Conservation (phyloP, 768 basidiomycete species). For the Ramaria rubella region DNA sequence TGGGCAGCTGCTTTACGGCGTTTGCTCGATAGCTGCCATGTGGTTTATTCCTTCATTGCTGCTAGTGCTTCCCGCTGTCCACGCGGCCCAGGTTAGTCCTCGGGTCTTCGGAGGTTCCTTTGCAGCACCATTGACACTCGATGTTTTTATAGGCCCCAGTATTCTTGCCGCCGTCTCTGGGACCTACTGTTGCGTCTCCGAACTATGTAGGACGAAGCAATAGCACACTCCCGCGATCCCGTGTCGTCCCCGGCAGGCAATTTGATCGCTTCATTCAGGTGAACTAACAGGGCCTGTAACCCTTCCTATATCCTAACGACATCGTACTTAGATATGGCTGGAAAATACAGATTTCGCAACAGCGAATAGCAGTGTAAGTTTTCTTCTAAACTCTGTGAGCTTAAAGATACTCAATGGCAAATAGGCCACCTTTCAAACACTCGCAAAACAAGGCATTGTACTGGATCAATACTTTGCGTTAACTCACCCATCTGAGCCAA, state of each 20-base stretch:
- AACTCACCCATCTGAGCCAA: conserved; percentile 58
- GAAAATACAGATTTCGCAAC: conserved; percentile 52
- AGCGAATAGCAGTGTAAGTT: conserved; percentile 16
- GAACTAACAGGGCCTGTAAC: neutral
- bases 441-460: conserved; percentile 45
- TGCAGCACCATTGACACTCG: conserved; percentile 4
- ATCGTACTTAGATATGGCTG: conserved; percentile 44
- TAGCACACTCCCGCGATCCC: conserved; percentile 33
- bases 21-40: too few relatives aligned
- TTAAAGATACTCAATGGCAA: neutral
- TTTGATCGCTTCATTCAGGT: conserved; percentile 42
- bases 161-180: conserved; percentile 25
- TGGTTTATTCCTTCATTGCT: neutral
- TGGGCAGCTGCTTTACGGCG: too few relatives aligned
- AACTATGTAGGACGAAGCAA: conserved; percentile 39
- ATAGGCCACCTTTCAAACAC: conserved; percentile 24
- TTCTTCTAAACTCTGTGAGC: neutral
- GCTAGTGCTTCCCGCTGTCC: neutral
- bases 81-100: neutral
- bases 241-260: conserved; percentile 34
- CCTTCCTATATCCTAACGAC: neutral
- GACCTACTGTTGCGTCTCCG: conserved; percentile 23
- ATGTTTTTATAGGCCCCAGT: conserved; percentile 20
- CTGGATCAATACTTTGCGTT: conserved; percentile 39
- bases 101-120: neutral